Base-by-base conservation (phyloP, 2,329 filamentous ascomycete genomes). In the Fusarium sp. region DNA sequence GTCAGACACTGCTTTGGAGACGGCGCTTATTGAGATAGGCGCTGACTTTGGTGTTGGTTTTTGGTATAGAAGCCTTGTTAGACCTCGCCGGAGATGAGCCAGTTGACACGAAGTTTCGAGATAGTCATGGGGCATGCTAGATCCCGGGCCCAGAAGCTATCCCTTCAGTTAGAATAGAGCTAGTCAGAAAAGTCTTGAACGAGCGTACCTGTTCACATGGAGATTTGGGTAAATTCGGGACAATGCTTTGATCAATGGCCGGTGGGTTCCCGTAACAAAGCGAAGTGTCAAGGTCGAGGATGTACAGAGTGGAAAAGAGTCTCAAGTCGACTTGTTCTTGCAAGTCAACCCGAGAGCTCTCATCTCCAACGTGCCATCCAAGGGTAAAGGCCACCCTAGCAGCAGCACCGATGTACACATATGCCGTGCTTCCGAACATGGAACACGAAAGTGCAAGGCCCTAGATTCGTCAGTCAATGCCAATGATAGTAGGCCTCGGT, bases 341-440 rank as follows among this genome's bases (percentile, higher is more conserved):
- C n/a, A 68, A 31, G 27, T 56, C 57, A 42, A 60, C 62, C 2
- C 56, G 35, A 14, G 62, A 56, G 10, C 36, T 36, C n/a, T 56
- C 20, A 33, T 68, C 62, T 12, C 38, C 49, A 16, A 51, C 66
- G 35, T 69, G 62, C 33, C 64, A 40, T n/a, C 66, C 66, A 9
- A 69, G 40, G 0, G 66, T 66, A 2, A 69, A 62, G 12, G 62
- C 66, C 22, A 69, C 61, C 12, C 62, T 55, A 1, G 66, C 66
- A 16, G 66, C 66, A 3, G 62, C 56, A 10, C 66, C 66, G 14
- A 69, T 55, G 49, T 69, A 66, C 17, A 69, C 56, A 16, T 69
- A 69, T 0, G 66, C 62, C n/a, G 66, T 66, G n/a, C 62, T 66
- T 17, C 62, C 62, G 17, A 66, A 69, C 66, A 69, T 66, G 17